Evolutionary conservation across 2,329 filamentous ascomycete genomes (phyloP).

Genomic region (Cercospora sp.): DNA sequence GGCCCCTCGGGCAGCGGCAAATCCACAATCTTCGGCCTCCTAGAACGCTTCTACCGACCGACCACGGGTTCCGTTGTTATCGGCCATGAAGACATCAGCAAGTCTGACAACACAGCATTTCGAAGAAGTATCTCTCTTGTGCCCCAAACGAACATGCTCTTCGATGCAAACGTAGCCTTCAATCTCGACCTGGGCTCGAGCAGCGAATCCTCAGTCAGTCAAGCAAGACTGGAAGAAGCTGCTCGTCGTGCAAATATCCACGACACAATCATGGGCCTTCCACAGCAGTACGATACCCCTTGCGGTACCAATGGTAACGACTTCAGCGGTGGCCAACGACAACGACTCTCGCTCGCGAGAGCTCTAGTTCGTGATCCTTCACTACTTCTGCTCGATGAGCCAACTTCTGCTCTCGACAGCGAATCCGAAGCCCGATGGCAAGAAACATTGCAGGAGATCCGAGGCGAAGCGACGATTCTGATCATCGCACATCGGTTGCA

Average conservation of each 20-base stretch:
- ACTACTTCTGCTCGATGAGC: conserved; percentile 45
- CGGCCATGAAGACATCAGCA: conserved; percentile 60
- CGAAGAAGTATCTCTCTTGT: conserved; percentile 67
- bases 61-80: conserved; percentile 42
- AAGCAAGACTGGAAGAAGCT: conserved; percentile 59
- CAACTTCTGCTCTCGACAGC: conserved; percentile 46
- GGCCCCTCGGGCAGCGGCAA: conserved; percentile 52
- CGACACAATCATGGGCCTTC: conserved; percentile 63
- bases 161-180: conserved; percentile 65
- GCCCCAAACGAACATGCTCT: conserved; percentile 68
- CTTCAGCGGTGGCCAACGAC: conserved; percentile 46
- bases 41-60: conserved; percentile 50
- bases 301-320: conserved; percentile 43
- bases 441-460: conserved; percentile 40
- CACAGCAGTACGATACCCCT: conserved; percentile 64
- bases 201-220: conserved; percentile 35
- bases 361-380: conserved; percentile 45
- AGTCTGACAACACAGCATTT: conserved; percentile 55
- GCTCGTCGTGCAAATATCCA: conserved; percentile 70
- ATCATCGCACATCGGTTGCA: conserved; percentile 48
- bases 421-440: conserved; percentile 45
- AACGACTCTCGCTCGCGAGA: conserved; percentile 45
- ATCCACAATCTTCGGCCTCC: conserved; percentile 47
- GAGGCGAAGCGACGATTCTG: conserved; percentile 40
- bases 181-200: conserved; percentile 49